Evolutionary conservation across 495 filamentous ascomycete genomes (phyloP), one percentile per base, ranked within the genome.

Genomic region (Saxophila tyrrhenica): DNA sequence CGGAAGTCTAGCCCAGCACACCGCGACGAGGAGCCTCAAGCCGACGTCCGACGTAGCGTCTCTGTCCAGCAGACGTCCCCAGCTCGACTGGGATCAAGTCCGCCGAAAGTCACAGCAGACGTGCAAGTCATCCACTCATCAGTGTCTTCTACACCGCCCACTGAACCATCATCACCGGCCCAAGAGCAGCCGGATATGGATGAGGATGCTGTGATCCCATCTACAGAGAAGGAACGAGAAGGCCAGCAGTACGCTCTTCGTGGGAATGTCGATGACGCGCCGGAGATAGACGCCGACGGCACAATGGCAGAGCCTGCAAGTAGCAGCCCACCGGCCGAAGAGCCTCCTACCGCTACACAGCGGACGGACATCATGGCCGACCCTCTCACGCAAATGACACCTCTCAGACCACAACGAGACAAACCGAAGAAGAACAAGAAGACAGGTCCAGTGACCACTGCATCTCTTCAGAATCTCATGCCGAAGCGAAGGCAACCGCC

Each of bases 181-280:
- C 29, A 35, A 35, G 15, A 20, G 3, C 2, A 43, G 16, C 35
- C n/a, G 2, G n/a, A 32, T 17, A 25, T 25, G 9, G 19, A 58
- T 20, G 22, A 17, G 9, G 58, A 61, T 29, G 22, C 22, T 25
- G 55, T 25, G 9, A 46, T 61, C 3, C 58, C 58, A 10, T 61
- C 58, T 21, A 61, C 58, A 7, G 58, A 60, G 24, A 23, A 48
- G 50, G 25, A 61, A 19, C 35, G 46, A 9, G 39, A 51, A 1
- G 39, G 51, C 11, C 3, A 41, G 32, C 48, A 24, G 1, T 17
- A 20, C 19, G 39, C 35, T 17, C 42, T 15, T 17, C 39, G 3
- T 2, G 16, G 17, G 39, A 70, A 76, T 39, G 56, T 74, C 2
- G 69, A 75, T 39, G 72, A 75, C 20, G 75, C 80, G 25, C 76